Evolutionary conservation across 768 basidiomycete species (phyloP).

Genomic region (Pisolithus tinctorius): DNA sequence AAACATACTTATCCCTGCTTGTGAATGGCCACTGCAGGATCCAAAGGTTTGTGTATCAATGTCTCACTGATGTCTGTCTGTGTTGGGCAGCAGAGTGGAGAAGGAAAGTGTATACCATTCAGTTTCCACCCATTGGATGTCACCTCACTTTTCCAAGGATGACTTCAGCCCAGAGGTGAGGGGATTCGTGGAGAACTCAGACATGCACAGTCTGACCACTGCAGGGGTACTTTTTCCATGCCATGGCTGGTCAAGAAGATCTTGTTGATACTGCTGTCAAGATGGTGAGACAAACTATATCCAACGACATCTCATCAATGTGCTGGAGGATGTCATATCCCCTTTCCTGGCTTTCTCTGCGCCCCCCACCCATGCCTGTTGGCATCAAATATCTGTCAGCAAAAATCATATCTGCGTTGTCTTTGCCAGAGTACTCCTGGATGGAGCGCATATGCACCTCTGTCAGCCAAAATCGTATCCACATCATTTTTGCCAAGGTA

Average conservation of each 20-base stretch:
- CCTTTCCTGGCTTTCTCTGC: too few relatives aligned
- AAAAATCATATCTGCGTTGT: conserved; percentile 99
- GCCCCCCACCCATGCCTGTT: too few relatives aligned
- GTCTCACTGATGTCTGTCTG: too few relatives aligned
- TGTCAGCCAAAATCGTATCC: conserved; percentile 45
- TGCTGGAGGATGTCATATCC: too few relatives aligned
- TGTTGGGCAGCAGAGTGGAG: too few relatives aligned
- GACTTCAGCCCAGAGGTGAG: conserved; percentile 97
- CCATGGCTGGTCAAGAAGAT: conserved; percentile 99
- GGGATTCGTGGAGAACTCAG: conserved; percentile 99
- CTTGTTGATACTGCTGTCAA: conserved; percentile 99
- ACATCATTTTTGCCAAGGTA: conserved; percentile 46
- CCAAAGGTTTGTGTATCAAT: too few relatives aligned
- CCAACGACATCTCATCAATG: too few relatives aligned
- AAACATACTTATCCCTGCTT: too few relatives aligned
- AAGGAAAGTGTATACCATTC: too few relatives aligned
- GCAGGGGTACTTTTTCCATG: conserved; percentile 99
- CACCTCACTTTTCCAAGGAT: conserved; percentile 97
- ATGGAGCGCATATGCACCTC: conserved; percentile 67
- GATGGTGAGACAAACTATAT: conserved; percentile 64
- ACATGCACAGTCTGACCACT: conserved; percentile 90
- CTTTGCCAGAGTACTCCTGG: conserved; percentile 74
- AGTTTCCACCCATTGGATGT: conserved; percentile 57
- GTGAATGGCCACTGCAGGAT: too few relatives aligned
- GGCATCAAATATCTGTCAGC: too few relatives aligned